These are phyloP conservation scores for Platanthera guangdongensis DNA, from an alignment of 106 monocot species.

Conservation along the genomic window DNA sequence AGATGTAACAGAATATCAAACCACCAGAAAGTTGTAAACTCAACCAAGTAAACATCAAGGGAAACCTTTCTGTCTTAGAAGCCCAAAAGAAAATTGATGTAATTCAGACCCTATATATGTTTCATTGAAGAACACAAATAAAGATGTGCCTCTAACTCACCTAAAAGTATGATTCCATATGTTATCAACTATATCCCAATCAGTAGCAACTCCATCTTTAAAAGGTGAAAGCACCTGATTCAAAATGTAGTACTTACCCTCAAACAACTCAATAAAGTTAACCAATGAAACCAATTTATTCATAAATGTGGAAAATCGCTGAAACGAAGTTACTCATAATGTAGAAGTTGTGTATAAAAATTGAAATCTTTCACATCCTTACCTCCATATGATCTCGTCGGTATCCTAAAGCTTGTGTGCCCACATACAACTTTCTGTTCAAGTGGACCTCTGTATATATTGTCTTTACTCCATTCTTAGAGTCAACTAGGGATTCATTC, in stretches of 20 bases:
- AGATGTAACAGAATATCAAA: too few species aligned
- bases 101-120: too few species aligned
- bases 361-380: neutral
- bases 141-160: constrained; percentile 16
- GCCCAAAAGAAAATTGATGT: too few species aligned
- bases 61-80: too few species aligned
- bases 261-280: neutral
- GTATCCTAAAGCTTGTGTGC: constrained; percentile 55
- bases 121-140: too few species aligned
- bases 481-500: constrained; percentile 38
- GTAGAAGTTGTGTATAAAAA: neutral
- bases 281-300: neutral
- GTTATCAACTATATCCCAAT: constrained; percentile 90
- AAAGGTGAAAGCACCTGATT: constrained; percentile 77
- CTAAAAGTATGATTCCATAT: constrained; percentile 98
- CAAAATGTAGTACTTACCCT: neutral
- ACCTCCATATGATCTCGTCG: constrained; percentile 68
- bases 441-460: constrained; percentile 30
- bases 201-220: constrained; percentile 76
- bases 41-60: too few species aligned
- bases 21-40: too few species aligned
- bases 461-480: constrained; percentile 21
- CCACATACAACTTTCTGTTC: constrained; percentile 61
- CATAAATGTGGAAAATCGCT: neutral
- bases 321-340: neutral